Evolutionary conservation across 345 rosid species (phyloP).

Genomic region (Eucalyptus curtisii): DNA sequence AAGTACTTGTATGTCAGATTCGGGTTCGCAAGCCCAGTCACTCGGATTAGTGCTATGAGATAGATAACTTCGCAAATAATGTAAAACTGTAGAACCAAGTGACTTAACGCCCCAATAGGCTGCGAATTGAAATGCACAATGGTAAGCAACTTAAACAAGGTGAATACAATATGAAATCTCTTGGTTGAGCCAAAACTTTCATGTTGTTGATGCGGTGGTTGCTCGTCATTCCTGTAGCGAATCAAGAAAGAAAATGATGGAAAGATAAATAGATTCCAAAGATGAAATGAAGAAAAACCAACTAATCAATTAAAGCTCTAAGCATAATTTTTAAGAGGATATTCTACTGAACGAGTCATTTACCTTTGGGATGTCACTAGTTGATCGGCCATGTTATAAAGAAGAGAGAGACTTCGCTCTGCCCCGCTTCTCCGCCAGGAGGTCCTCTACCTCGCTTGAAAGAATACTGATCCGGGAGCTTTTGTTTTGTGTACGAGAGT

Average conservation of each 20-base stretch:
- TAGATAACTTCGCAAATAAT: background rate
- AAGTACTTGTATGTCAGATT: background rate
- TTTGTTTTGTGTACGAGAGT: no score
- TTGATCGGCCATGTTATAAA: no score
- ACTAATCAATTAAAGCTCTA: no score
- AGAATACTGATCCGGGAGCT: no score
- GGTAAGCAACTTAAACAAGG: accelerated
- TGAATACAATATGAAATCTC: background rate
- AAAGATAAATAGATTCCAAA: background rate
- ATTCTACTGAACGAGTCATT: accelerated
- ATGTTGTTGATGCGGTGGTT: accelerated
- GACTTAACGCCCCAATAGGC: accelerated
- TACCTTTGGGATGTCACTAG: no score
- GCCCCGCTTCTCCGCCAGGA: no score
- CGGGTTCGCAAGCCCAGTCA: accelerated
- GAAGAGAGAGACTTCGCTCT: no score
- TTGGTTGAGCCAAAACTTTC: background rate
- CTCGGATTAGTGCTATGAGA: background rate
- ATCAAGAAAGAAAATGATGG: background rate
- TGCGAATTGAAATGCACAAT: background rate
- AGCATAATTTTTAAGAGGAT: no score
- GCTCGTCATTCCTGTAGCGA: background rate
- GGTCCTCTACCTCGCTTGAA: no score
- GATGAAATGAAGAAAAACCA: accelerated
- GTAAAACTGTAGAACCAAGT: accelerated